Base-by-base conservation (phyloP, 2,329 filamentous ascomycete species). In the Graphiopsis chlorocephala region DNA sequence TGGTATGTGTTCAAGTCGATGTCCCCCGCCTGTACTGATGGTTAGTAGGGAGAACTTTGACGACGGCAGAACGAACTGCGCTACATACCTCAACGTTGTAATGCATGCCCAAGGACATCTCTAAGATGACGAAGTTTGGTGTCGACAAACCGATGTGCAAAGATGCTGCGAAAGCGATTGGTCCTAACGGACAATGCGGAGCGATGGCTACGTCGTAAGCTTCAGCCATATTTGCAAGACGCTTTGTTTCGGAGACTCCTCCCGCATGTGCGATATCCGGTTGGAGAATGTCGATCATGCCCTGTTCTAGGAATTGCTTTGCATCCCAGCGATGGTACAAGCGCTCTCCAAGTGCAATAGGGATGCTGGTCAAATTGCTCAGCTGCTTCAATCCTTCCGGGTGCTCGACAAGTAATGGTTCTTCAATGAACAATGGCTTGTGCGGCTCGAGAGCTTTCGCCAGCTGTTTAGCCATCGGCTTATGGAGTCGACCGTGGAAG, bases 81-180 rank as follows among this genome's bases (percentile, higher is more conserved):
- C n/a, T 15, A 48, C 20, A 15, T 25, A 48, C 45, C 68, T 83
- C 81, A 4, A 77, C 75, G 68, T 93, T 93, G 72, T 93, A 93
- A 73, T 93, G 90, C 68, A 93, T 92, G 0, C 90, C 90, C 28
- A 92, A 71, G 58, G 87, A 89, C 90, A 92, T 92, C 74, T 92
- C 90, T 71, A 91, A 87, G 31, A 92, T 92, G 0, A 84, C 85
- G 72, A 90, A 91, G 74, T 89, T 92, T 26, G 82, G 83, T 14
- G 78, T 85, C 20, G 77, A 78, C 29, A 84, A 80, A 33, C 86
- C 87, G 1, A 92, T 84, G 67, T 92, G 89, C 45, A 91, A 81
- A 64, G 84, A 87, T 0, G 90, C 90, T 1, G 90, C 90, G 11
- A 92, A 78, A 0, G 90, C 88, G 55, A 92, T 88, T 0, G 90